Evolutionary conservation across 73 alveolate genomes (phyloP).

Genomic region (Diophrys appendiculata): DNA sequence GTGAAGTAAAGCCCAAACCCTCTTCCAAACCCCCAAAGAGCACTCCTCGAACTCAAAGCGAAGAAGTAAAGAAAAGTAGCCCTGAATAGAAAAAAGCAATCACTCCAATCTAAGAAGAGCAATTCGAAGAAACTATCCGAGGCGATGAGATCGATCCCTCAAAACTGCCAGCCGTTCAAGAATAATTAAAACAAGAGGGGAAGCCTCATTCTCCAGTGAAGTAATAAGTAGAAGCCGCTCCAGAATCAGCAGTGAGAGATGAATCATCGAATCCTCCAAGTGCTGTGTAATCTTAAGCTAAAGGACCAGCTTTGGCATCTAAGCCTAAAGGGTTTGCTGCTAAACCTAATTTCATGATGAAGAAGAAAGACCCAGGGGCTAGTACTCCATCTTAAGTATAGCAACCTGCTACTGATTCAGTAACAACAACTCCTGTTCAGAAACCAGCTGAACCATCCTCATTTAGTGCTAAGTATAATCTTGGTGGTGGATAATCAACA

Average conservation of each 20-base stretch:
- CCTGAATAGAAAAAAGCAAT: background rate
- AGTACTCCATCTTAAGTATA: no score
- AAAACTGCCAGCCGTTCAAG: no score
- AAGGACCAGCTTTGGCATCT: background rate
- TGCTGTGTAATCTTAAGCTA: background rate
- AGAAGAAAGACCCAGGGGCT: background rate
- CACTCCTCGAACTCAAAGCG: background rate
- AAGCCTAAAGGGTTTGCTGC: background rate
- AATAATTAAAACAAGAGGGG: no score
- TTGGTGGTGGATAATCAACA: no score
- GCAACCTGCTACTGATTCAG: no score
- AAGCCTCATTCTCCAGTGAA: slow-evolving; percentile 1
- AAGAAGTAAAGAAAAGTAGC: background rate
- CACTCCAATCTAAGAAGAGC: background rate
- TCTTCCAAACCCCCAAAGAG: background rate
- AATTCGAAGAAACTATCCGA: background rate
- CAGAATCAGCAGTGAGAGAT: no score
- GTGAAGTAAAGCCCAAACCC: background rate
- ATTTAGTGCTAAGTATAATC: background rate
- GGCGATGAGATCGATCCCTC: no score
- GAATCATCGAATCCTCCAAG: no score
- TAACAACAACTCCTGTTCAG: background rate
- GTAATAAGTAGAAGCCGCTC: no score
- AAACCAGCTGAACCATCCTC: background rate
- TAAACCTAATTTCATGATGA: background rate